Percentiles rank a stretch among this genome's conserved stretches.
Conservation (phyloP, 768 basidiomycete species). For the Boletus rufocinnamomeus region DNA sequence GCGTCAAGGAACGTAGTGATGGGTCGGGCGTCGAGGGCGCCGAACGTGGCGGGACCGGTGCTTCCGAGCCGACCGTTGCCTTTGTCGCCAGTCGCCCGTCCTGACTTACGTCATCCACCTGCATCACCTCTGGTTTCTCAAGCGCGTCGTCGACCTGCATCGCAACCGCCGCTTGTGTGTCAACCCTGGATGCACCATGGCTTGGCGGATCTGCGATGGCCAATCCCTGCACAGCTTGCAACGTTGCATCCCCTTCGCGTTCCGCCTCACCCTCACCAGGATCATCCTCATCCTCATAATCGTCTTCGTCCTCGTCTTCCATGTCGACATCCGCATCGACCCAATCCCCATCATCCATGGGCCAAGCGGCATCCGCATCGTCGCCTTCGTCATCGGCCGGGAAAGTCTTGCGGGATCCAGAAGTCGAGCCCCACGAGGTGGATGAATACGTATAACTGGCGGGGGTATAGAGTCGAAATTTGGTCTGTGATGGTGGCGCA, state of each 20-base stretch:
- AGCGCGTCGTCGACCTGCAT: conserved; percentile 8
- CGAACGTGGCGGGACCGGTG: not conserved
- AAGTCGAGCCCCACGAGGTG: conserved; percentile 20
- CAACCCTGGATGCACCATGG: not conserved
- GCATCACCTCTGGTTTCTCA: not conserved
- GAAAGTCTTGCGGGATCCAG: conserved; percentile 15
- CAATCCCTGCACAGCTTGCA: conserved; percentile 18
- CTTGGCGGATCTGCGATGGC: conserved; percentile 8
- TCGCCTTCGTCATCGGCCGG: conserved; percentile 22
- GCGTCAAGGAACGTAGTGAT: conserved; percentile 5
- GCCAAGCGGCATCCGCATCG: conserved; percentile 20
- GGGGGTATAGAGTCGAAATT: conserved; percentile 35
- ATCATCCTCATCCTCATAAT: conserved; percentile 35
- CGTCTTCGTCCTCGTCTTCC: conserved; percentile 36
- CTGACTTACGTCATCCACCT: not conserved
- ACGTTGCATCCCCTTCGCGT: conserved; percentile 17
- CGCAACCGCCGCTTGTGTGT: not conserved
- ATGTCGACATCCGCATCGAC: conserved; percentile 32
- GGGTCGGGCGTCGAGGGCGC: not conserved
- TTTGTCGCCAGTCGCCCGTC: not conserved
- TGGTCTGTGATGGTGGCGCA: conserved; percentile 21
- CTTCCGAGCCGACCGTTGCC: not conserved
- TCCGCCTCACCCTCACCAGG: conserved; percentile 9
- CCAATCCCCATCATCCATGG: conserved; percentile 29
- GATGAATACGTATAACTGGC: conserved; percentile 36